Evolutionary conservation across 176 grass and related monocot species (phyloP).

Genomic region (Elaeis guineensis): DNA sequence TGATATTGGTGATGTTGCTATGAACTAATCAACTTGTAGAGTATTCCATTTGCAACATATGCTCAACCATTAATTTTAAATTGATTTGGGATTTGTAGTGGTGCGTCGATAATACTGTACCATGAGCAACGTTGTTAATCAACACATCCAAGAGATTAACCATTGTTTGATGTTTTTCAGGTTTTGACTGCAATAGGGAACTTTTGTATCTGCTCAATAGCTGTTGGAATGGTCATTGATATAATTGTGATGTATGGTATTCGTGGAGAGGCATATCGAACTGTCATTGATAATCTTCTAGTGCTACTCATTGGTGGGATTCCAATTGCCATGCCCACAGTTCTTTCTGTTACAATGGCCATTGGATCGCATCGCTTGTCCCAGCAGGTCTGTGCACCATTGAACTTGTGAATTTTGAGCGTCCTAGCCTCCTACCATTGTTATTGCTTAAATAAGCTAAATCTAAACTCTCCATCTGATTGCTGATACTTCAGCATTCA

Average conservation of each 20-base stretch:
- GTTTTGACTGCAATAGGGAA: conserved; percentile 67
- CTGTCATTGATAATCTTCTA: conserved; percentile 63
- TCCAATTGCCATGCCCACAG: conserved; percentile 65
- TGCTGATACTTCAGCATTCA: too few relatives aligned
- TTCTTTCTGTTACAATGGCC: conserved; percentile 78
- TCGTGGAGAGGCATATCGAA: conserved; percentile 32
- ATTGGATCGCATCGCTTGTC: conserved; percentile 63
- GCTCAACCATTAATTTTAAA: too few relatives aligned
- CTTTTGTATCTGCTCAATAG: conserved; percentile 75
- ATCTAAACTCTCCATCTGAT: too few relatives aligned
- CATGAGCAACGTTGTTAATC: too few relatives aligned
- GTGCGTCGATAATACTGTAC: too few relatives aligned
- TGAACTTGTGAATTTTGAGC: too few relatives aligned
- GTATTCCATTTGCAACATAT: too few relatives aligned
- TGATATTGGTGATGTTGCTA: too few relatives aligned
- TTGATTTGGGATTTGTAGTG: too few relatives aligned
- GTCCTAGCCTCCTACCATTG: too few relatives aligned
- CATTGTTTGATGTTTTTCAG: conserved; percentile 31
- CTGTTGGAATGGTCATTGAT: conserved; percentile 45
- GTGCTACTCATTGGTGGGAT: conserved; percentile 66
- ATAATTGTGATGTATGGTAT: conserved; percentile 47
- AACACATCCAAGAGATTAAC: neutral
- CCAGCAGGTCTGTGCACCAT: conserved; percentile 31
- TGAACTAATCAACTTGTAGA: too few relatives aligned
- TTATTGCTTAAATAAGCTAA: too few relatives aligned